Evolutionary conservation across 805 yeast genomes (phyloP).

Genomic region (Candida andamanensis): DNA sequence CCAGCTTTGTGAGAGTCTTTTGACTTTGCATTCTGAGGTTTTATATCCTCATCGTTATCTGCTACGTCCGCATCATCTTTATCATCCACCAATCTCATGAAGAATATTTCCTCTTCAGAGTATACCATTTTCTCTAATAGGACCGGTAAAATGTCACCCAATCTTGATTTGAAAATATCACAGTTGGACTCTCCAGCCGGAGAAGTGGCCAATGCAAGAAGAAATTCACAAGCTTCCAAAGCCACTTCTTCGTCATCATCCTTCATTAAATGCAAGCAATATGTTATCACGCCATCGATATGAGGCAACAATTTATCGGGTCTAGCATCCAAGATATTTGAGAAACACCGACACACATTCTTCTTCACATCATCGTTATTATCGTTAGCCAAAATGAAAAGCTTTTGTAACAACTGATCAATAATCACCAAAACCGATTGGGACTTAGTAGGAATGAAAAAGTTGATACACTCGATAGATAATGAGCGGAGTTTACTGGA

Average conservation of each 20-base stretch:
- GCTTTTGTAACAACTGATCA: conserved; percentile 58
- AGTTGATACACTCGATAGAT: conserved; percentile 68
- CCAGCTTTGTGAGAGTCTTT: conserved; percentile 38
- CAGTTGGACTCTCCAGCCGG: conserved; percentile 40
- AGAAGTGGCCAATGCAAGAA: conserved; percentile 67
- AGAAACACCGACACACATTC: conserved; percentile 74
- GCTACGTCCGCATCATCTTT: conserved; percentile 73
- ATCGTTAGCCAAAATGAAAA: conserved; percentile 69
- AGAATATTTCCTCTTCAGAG: conserved; percentile 71
- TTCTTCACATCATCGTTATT: conserved; percentile 55
- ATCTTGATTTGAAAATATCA: conserved; percentile 47
- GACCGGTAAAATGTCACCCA: conserved; percentile 67
- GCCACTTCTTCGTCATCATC: conserved; percentile 68
- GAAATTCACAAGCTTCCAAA: conserved; percentile 88
- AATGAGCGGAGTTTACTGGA: conserved; percentile 52
- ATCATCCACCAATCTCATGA: conserved; percentile 59
- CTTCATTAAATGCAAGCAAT: conserved; percentile 73
- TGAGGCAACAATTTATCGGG: conserved; percentile 81
- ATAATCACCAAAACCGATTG: conserved; percentile 59
- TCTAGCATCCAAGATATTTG: conserved; percentile 62
- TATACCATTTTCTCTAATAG: conserved; percentile 80
- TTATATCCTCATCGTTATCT: conserved; percentile 83
- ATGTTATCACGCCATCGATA: conserved; percentile 78
- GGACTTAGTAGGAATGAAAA: conserved; percentile 64
- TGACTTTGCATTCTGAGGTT: conserved; percentile 71